phyloP scores from a whole-genome alignment of 176 grass and related monocot genomes.

The Carex scoparia region DNA sequence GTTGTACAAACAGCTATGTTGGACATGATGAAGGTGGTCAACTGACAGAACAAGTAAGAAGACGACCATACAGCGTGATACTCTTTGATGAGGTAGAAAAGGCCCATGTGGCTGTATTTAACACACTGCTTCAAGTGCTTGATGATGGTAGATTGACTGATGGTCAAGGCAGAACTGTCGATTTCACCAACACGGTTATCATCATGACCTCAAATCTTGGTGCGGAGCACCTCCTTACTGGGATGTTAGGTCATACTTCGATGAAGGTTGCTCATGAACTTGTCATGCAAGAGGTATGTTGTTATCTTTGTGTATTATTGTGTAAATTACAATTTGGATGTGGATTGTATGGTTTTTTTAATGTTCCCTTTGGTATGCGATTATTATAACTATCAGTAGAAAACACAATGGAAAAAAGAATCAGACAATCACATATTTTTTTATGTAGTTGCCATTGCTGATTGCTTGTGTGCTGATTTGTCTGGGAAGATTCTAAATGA shows the following conservation, averaged over 20 bases:
- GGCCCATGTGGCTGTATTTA: slow-evolving; percentile 84
- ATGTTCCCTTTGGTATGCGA: neutral
- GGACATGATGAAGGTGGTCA: slow-evolving; percentile 97
- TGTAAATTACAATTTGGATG: neutral
- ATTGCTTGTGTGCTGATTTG: neutral
- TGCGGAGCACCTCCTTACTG: slow-evolving; percentile 82
- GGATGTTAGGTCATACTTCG: slow-evolving; percentile 69
- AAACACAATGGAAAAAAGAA: neutral
- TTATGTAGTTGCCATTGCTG: neutral
- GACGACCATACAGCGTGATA: slow-evolving; percentile 85
- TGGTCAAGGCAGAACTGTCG: slow-evolving; percentile 81
- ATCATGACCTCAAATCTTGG: slow-evolving; percentile 99
- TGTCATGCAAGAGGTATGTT: slow-evolving; percentile 68
- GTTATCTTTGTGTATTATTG: neutral
- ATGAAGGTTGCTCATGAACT: slow-evolving; percentile 68
- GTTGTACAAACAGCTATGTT: slow-evolving; percentile 46
- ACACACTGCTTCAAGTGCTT: slow-evolving; percentile 92
- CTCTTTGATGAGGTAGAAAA: slow-evolving; percentile 98
- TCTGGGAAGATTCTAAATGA: neutral
- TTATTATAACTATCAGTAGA: neutral
- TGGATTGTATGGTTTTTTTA: neutral
- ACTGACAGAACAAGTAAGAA: slow-evolving; percentile 73
- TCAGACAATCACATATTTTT: neutral
- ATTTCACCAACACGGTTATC: slow-evolving; percentile 92
- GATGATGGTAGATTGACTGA: slow-evolving; percentile 89